Base-by-base conservation (phyloP, 805 yeast genomes). In the Wickerhamiella parazyma region DNA sequence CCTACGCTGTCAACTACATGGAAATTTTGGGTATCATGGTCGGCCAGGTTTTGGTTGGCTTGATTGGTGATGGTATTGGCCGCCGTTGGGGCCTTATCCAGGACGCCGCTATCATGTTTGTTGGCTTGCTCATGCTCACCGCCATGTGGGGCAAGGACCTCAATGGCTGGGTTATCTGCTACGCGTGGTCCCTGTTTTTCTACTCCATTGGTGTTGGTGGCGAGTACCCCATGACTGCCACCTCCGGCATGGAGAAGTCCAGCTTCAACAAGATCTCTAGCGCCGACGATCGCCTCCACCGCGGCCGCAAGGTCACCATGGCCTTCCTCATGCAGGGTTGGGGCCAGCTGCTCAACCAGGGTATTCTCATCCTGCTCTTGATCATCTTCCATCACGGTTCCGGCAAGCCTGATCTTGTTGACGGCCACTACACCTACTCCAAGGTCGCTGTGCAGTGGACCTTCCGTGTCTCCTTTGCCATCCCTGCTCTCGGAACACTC, bases 181-280 rank as follows among this genome's bases (percentile, higher is more conserved):
- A 62, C 50, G 63, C 64, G 12, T 62, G 63, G 63, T 58, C 64
- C 9, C 66, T 75, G 40, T 77, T 76, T 45, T 70, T 73, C 55
- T 62, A 62, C 56, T 56, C 63, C 21, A 48, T 62, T 33, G 78
- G 79, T 51, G 74, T 76, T 47, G 82, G 81, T 48, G 81, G 80
- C 22, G 82, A 76, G 54, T 76, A 76, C 56, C 81, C 83, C 7
- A 70, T 75, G 49, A 71, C 77, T 40, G 75, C 80, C 5, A 72
- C 77, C 8, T 63, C 75, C 24, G 78, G 79, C 14, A 70, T 71
- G 60, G 82, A 76, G 58, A 73, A 75, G 33, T 76, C 78, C 1
- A 72, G 52, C 28, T 46, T 47, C 41, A 46, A 56, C 28, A 52
- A 55, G 33, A 33, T 48, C 16, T 57, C 62, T 37, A 38, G 54